Conservation (phyloP, 2,329 filamentous ascomycete genomes). For the Triangularia setosa region DNA sequence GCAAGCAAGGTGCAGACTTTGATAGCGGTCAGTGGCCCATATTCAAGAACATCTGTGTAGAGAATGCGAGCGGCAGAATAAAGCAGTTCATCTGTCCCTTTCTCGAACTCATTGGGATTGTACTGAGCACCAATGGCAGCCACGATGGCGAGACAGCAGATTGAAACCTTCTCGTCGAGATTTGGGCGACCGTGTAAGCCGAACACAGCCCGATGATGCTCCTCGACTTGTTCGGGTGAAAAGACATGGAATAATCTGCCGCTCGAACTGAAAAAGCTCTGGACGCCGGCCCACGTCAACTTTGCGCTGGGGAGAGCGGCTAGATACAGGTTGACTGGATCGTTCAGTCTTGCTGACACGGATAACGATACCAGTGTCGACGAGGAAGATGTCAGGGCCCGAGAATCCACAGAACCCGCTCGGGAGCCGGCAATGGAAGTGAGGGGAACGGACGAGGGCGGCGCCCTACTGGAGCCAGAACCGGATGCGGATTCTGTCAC, state of each 20-base stretch:
- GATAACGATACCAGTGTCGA: neutral
- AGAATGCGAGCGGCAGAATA: constrained; percentile 30
- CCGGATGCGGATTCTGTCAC: neutral
- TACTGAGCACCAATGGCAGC: constrained; percentile 31
- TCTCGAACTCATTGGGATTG: constrained; percentile 20
- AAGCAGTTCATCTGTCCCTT: constrained; percentile 18
- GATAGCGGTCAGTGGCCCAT: constrained; percentile 27
- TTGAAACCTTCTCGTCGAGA: constrained; percentile 18
- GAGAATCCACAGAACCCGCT: neutral
- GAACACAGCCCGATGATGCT: constrained; percentile 22
- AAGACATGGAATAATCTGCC: constrained; percentile 31
- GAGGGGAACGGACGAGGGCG: neutral
- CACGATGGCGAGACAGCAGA: constrained; percentile 28
- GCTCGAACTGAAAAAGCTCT: constrained; percentile 28
- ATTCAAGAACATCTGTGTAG: constrained; percentile 28
- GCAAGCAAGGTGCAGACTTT: constrained; percentile 31
- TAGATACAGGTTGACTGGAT: constrained; percentile 7
- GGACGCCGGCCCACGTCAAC: constrained; percentile 20
- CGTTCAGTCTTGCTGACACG: neutral
- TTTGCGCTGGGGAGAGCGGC: constrained; percentile 24
- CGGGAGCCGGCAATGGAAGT: neutral
- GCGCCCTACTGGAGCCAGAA: neutral
- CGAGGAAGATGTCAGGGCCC: neutral
- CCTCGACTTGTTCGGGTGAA: constrained; percentile 23
- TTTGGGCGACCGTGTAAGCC: constrained; percentile 11